Conservation (phyloP, 257 asterid genomes). For the Schizonepeta tenuifolia region DNA sequence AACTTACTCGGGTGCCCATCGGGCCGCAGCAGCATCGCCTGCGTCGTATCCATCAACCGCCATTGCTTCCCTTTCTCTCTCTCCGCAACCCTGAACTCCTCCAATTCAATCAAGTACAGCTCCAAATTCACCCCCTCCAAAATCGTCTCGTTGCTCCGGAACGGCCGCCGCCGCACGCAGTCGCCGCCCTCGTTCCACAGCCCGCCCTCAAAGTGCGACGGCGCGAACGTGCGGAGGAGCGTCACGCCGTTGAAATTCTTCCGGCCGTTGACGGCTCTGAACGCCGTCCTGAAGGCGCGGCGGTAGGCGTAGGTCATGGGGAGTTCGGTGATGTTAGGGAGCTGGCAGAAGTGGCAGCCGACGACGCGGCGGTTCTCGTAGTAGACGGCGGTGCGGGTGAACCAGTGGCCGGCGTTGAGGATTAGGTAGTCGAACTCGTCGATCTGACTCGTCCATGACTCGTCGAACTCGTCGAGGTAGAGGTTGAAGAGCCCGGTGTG, state of each 20-base stretch:
- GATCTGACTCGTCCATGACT: slow-evolving; percentile 56
- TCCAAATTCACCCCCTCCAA: slow-evolving; percentile 51
- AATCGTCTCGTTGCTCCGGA: slow-evolving; percentile 45
- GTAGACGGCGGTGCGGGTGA: slow-evolving; percentile 58
- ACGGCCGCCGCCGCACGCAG: slow-evolving; percentile 56
- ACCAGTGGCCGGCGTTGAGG: slow-evolving; percentile 78
- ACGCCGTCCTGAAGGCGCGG: slow-evolving; percentile 54
- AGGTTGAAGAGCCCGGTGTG: slow-evolving; percentile 60
- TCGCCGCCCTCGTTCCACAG: slow-evolving; percentile 65
- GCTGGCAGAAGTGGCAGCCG: slow-evolving; percentile 59
- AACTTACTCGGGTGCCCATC: slow-evolving; percentile 73
- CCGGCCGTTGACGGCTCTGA: slow-evolving; percentile 33
- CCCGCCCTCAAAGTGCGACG: slow-evolving; percentile 71
- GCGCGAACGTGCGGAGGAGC: slow-evolving; percentile 61
- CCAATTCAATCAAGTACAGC: slow-evolving; percentile 48
- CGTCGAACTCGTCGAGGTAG: slow-evolving; percentile 60
- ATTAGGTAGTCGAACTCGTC: slow-evolving; percentile 56
- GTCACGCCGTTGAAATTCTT: slow-evolving; percentile 34
- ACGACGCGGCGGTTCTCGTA: slow-evolving; percentile 42
- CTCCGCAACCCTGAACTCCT: slow-evolving; percentile 57
- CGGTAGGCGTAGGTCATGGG: slow-evolving; percentile 47
- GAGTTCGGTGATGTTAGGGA: slow-evolving; percentile 46
- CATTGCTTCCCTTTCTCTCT: slow-evolving; percentile 36
- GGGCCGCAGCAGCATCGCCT: slow-evolving; percentile 61
- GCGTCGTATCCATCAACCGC: slow-evolving; percentile 55